These are phyloP conservation scores for Toxoplasma gondii DNA, from an alignment of 169 alveolate genomes.

Conservation along the genomic window DNA sequence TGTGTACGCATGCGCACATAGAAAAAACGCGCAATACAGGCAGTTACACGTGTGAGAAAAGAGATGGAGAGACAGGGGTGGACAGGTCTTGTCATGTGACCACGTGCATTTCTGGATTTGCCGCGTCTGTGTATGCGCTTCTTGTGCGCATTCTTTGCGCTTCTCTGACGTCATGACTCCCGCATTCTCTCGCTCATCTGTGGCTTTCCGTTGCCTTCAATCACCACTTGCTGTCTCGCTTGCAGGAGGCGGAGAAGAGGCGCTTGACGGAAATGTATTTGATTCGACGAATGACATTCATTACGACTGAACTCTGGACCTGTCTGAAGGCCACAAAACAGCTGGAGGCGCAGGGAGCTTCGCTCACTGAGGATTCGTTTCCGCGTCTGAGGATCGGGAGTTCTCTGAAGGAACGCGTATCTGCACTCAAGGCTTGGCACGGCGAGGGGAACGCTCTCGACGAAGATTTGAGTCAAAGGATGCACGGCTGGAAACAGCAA, in stretches of 20 bases:
- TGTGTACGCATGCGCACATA: no score
- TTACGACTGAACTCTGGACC: background rate
- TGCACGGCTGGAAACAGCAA: background rate
- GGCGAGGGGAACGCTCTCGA: background rate
- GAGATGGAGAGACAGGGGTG: no score
- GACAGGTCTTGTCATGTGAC: no score
- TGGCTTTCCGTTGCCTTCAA: no score
- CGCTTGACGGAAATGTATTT: background rate
- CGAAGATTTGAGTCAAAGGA: background rate
- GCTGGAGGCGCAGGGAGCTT: background rate
- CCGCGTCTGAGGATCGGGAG: background rate
- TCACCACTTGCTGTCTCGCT: no score
- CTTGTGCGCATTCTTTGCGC: no score
- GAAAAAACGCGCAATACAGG: no score
- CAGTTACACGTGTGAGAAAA: no score
- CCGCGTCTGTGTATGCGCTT: no score
- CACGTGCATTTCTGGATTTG: no score
- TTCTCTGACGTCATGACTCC: no score
- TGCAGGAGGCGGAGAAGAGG: background rate
- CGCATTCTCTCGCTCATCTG: no score
- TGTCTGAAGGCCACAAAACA: background rate
- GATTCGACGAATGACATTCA: background rate
- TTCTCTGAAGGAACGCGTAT: background rate
- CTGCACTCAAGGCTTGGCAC: background rate
- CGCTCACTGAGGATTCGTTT: background rate